Base-by-base conservation (phyloP, 495 filamentous ascomycete genomes). In the Jackrogersella minutella region DNA sequence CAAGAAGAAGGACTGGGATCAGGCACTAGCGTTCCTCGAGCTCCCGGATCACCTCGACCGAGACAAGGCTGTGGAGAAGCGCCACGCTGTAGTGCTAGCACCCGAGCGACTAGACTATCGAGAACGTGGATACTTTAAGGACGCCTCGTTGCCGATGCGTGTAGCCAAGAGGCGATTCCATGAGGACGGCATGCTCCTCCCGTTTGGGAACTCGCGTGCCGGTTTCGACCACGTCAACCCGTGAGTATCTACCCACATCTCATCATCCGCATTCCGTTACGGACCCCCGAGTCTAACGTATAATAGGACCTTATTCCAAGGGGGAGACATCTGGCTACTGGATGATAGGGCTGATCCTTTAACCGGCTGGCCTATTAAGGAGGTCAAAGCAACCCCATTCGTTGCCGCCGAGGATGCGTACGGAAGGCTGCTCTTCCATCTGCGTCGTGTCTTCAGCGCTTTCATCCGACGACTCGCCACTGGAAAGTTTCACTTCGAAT, bases 141-240 rank as follows among this genome's bases (percentile, higher is more conserved):
- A 37, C 10, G 54, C 41, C 10, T 46, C 70, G 19, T 51, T 64
- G 24, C 58, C 44, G 40, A 41, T 50, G 41, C 65, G 77, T 6
- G 37, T 78, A 2, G 66, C 71, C 2, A 71, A 56, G 21, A 9
- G 67, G 11, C 54, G 63, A 16, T 80, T 71, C 47, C 64, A 67
- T 5, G 46, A 75, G 21, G 76, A 80, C 24, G 77, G 77, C 8
- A 33, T 80, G 2, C 31, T 80, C 2, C 65, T 78, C 8, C 73
- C 77, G 47, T 78, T 80, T 44, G 76, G 77, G 19, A 41, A 43
- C 33, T 59, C 69, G 5, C 74, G 75, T 11, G 14, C 41, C 9
- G 68, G 64, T 0, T 77, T 76, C 49, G 26, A 44, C 13, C 21
- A 33, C 22, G 74, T 72, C 31, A 77, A 77, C 39, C 74, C 72